phyloP scores from a whole-genome alignment of 495 filamentous ascomycete species.

The Bryoglossum gracile region DNA sequence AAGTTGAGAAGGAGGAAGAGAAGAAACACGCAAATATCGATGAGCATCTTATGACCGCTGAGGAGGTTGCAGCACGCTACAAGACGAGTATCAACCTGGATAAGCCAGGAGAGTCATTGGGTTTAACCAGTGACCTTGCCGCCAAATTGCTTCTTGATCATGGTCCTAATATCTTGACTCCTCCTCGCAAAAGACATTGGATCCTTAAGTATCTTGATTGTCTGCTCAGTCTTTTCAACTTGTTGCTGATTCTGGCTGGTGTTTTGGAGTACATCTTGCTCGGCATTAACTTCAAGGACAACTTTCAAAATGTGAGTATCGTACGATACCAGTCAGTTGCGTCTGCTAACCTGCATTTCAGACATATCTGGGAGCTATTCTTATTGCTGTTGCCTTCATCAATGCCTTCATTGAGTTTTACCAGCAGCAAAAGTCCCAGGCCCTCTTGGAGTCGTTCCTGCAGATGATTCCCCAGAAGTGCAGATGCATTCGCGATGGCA shows the following conservation, averaged over 20 bases:
- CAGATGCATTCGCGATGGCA: slow-evolving; percentile 28
- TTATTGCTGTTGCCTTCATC: slow-evolving; percentile 27
- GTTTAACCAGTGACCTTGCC: slow-evolving; percentile 23
- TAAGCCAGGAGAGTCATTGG: slow-evolving; percentile 23
- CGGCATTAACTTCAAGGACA: slow-evolving; percentile 28
- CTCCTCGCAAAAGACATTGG: slow-evolving; percentile 25
- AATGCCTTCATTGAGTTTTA: slow-evolving; percentile 32
- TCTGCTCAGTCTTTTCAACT: slow-evolving; percentile 27
- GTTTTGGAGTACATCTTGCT: slow-evolving; percentile 29
- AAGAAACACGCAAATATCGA: slow-evolving; percentile 26
- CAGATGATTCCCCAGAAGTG: slow-evolving; percentile 31
- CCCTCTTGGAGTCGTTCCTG: slow-evolving; percentile 28
- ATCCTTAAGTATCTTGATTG: slow-evolving; percentile 27
- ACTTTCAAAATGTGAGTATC: slow-evolving; percentile 28
- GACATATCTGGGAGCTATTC: slow-evolving; percentile 30
- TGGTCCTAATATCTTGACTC: slow-evolving; percentile 26
- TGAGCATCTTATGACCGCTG: slow-evolving; percentile 27
- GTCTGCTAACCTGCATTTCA: slow-evolving; percentile 14
- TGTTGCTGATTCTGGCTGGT: slow-evolving; percentile 28
- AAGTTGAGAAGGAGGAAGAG: slow-evolving; percentile 17
- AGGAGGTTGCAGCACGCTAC: slow-evolving; percentile 23
- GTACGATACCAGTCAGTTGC: background rate
- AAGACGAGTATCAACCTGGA: slow-evolving; percentile 25
- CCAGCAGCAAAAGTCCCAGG: slow-evolving; percentile 28
- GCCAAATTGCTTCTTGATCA: slow-evolving; percentile 20